Evolutionary conservation across 2,329 filamentous ascomycete species (phyloP).

Genomic region (Epichloe amarillans): DNA sequence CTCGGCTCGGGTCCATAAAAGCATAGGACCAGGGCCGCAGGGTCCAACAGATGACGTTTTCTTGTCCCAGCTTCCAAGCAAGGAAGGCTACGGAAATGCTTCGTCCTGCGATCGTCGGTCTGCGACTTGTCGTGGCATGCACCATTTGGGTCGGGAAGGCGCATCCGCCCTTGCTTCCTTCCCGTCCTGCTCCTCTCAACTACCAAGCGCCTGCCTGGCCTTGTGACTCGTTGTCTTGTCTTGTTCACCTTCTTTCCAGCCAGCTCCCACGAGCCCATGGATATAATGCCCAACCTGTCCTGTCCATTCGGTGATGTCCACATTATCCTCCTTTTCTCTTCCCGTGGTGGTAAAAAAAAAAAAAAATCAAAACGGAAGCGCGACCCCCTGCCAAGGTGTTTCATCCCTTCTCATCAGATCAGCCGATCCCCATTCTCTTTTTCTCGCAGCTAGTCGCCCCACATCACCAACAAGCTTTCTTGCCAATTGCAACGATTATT

Average conservation of each 20-base stretch:
- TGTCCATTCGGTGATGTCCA: neutral
- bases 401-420: neutral
- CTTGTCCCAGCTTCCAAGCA: neutral
- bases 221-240: too few species aligned
- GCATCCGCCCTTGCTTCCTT: neutral
- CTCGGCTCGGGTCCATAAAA: neutral
- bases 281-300: neutral
- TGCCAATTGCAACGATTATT: neutral
- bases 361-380: neutral
- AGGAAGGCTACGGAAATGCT: too few species aligned
- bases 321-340: neutral
- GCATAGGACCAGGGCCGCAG: neutral
- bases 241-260: neutral
- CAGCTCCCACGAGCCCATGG: neutral
- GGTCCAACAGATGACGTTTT: neutral
- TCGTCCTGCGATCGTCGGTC: neutral
- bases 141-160: neutral
- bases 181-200: neutral
- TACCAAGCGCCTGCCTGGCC: neutral
- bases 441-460: neutral
- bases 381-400: neutral
- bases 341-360: too few species aligned
- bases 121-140: constrained; percentile 1
- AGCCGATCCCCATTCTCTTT: neutral
- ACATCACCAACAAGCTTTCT: neutral